A percentile compares a stretch with the other conserved stretches of the same genome.
These are phyloP conservation scores for Ascochyta viciae-villosae DNA, from an alignment of 2,329 filamentous ascomycete genomes.

Conservation along the genomic window DNA sequence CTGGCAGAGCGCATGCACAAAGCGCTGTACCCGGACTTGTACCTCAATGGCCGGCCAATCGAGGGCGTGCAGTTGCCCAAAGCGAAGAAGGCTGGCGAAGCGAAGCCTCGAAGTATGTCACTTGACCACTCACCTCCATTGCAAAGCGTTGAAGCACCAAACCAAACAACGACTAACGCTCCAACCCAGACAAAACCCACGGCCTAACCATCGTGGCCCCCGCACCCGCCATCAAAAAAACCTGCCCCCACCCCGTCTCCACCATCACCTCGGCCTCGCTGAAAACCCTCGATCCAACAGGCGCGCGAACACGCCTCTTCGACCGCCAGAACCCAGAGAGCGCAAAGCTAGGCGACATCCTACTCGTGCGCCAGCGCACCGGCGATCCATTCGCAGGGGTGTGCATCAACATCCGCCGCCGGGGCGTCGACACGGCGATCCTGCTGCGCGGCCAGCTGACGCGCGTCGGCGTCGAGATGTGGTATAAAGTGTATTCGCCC, in stretches of 20 bases:
- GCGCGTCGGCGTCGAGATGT: constrained; percentile 92
- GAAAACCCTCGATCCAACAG: constrained; percentile 79
- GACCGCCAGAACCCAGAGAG: constrained; percentile 76
- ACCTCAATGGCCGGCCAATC: constrained; percentile 9
- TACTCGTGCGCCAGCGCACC: constrained; percentile 84
- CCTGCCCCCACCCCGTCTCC: constrained; percentile 71
- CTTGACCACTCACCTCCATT: not conserved
- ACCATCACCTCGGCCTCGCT: constrained; percentile 74
- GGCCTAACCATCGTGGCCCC: constrained; percentile 60
- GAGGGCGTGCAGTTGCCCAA: constrained; percentile 10
- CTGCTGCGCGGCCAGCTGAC: constrained; percentile 86
- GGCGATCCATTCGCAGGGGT: constrained; percentile 91
- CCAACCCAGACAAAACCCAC: constrained; percentile 10
- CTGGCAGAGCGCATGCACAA: constrained; percentile 29
- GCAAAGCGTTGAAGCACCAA: too few species aligned
- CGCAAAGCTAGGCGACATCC: constrained; percentile 85
- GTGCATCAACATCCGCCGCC: constrained; percentile 82
- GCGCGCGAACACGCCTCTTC: constrained; percentile 83
- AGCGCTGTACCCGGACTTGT: constrained; percentile 26
- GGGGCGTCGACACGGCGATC: constrained; percentile 87
- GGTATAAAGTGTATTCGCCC: constrained; percentile 93
- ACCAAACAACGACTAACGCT: constrained; percentile 5
- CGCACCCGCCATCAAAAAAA: constrained; percentile 61
- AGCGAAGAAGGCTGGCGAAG: not conserved
- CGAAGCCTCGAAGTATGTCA: constrained; percentile 19